Evolutionary conservation across 305 asterid species (phyloP).

Genomic region (Andrographis paniculata): DNA sequence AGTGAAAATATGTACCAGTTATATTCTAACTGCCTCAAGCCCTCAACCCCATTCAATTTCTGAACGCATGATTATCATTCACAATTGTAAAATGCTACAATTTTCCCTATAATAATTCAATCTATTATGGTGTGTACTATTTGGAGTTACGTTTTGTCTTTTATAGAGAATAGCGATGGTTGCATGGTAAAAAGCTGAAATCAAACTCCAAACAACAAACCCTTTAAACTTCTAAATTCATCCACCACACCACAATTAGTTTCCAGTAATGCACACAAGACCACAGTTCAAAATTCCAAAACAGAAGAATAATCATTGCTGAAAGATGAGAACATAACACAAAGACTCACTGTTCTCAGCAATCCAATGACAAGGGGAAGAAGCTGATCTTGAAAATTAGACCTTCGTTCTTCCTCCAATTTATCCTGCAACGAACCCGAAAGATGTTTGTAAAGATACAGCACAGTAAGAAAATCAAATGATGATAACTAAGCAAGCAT

Average conservation of each 20-base stretch:
- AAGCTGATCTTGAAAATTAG: conserved; percentile 79
- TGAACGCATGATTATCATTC: conserved; percentile 10
- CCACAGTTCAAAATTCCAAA: conserved; percentile 9
- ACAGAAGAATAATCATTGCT: conserved; percentile 4
- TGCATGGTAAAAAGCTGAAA: too few species aligned
- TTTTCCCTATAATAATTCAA: conserved; percentile 1
- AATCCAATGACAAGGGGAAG: conserved; percentile 94
- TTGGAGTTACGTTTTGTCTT: too few species aligned
- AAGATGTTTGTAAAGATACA: conserved; percentile 8
- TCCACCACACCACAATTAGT: conserved; percentile 4
- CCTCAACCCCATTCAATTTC: conserved; percentile 5
- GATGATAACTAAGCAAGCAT: conserved; percentile 6
- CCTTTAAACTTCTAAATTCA: conserved; percentile 3
- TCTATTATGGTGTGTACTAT: too few species aligned
- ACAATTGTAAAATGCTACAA: conserved; percentile 6
- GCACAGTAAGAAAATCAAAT: conserved; percentile 12
- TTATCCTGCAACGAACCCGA: conserved; percentile 47
- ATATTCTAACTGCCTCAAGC: neutral
- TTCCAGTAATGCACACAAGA: conserved; percentile 10
- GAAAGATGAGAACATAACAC: neutral
- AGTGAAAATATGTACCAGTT: neutral
- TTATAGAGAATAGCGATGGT: too few species aligned
- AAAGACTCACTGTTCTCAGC: conserved; percentile 84
- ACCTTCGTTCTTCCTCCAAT: conserved; percentile 70
- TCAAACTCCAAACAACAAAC: too few species aligned